Percentiles rank a stretch among this genome's conserved stretches.
phyloP scores from a whole-genome alignment of 2,329 filamentous ascomycete genomes.

The Akanthomyces lecanii region DNA sequence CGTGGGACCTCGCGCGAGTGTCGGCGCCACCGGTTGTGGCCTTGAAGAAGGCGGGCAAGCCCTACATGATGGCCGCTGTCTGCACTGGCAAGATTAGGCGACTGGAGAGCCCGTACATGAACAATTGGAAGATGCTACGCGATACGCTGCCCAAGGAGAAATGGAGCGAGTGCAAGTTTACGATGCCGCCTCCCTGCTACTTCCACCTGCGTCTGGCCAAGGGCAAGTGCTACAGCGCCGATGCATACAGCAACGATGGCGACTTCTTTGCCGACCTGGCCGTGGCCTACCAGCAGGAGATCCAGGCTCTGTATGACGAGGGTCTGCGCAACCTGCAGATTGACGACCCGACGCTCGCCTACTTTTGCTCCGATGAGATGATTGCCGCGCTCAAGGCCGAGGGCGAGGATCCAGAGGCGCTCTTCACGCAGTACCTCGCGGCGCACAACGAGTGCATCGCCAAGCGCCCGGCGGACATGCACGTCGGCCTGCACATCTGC shows the following conservation, averaged over 20 bases:
- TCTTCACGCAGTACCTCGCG: conserved; percentile 66
- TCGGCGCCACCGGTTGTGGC: conserved; percentile 38
- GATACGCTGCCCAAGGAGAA: conserved; percentile 50
- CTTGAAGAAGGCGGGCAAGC: conserved; percentile 35
- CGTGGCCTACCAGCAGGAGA: conserved; percentile 50
- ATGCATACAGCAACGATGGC: conserved; percentile 48
- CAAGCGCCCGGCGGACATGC: conserved; percentile 59
- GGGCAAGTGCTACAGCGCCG: conserved; percentile 48
- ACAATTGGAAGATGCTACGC: conserved; percentile 38
- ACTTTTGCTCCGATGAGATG: conserved; percentile 68
- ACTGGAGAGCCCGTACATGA: conserved; percentile 38
- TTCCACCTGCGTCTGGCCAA: conserved; percentile 55
- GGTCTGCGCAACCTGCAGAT: conserved; percentile 56
- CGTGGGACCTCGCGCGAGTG: conserved; percentile 34
- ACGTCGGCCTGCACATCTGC: conserved; percentile 65
- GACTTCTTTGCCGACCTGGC: conserved; percentile 56
- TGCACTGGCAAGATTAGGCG: conserved; percentile 42
- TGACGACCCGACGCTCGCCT: conserved; percentile 59
- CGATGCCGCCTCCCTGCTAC: conserved; percentile 63
- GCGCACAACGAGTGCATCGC: conserved; percentile 68
- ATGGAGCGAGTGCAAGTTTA: conserved; percentile 63
- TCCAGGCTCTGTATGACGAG: conserved; percentile 50
- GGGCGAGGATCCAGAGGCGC: conserved; percentile 58
- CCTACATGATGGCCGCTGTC: conserved; percentile 36
- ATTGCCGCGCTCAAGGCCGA: conserved; percentile 52